phyloP scores from a whole-genome alignment of 1,139 yeast genomes.

The Sugiyamaella sp. region DNA sequence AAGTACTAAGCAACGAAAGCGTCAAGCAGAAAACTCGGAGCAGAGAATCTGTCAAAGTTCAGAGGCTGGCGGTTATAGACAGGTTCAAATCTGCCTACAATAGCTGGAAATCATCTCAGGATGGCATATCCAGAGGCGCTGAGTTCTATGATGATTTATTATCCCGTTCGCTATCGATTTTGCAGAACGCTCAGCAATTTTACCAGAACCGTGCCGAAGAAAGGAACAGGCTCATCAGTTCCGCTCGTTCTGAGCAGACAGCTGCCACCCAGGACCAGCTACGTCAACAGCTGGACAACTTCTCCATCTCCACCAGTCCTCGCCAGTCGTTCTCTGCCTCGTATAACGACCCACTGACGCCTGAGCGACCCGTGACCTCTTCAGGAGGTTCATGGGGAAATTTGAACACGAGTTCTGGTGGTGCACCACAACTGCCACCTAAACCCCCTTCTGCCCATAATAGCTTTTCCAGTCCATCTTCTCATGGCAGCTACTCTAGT shows the following conservation, averaged over 20 bases:
- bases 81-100: constrained; percentile 53
- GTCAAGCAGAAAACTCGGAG: constrained; percentile 44
- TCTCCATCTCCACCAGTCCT: constrained; percentile 27
- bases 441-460: constrained; percentile 27
- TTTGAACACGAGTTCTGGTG: constrained; percentile 19
- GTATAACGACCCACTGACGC: constrained; percentile 19
- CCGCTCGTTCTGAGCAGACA: constrained; percentile 22
- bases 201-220: constrained; percentile 44
- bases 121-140: constrained; percentile 63
- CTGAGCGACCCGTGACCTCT: constrained; percentile 17
- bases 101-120: constrained; percentile 59
- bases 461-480: constrained; percentile 17
- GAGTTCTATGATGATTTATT: constrained; percentile 63
- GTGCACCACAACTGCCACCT: constrained; percentile 30
- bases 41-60: constrained; percentile 45
- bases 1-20: constrained; percentile 51
- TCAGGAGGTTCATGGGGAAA: constrained; percentile 29
- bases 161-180: constrained; percentile 48
- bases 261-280: constrained; percentile 32
- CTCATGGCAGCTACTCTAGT: not conserved
- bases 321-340: constrained; percentile 21
- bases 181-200: constrained; percentile 44
- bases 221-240: constrained; percentile 33
- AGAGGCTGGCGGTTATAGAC: constrained; percentile 48
- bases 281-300: constrained; percentile 34